A percentile compares a stretch with the other conserved stretches of the same genome.
Conservation (phyloP, 2,329 filamentous ascomycete species). For the Phialemoniopsis sp. region DNA sequence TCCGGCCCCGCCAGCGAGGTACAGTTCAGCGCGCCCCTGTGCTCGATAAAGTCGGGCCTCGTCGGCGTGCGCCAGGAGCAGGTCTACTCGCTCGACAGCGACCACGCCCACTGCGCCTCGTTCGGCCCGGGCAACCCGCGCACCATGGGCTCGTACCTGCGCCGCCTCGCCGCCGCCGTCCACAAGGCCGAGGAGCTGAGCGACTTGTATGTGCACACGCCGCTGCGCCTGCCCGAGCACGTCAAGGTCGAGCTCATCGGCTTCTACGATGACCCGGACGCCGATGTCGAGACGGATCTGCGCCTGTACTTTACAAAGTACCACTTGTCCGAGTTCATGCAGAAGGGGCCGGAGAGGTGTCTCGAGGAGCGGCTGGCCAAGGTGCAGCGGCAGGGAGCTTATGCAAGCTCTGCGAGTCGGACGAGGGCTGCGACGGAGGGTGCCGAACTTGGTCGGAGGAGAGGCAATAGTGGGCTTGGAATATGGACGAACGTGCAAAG, state of each 20-base stretch:
- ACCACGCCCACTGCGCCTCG: slow-evolving; percentile 50
- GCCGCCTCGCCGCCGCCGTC: slow-evolving; percentile 28
- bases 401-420: too few relatives aligned
- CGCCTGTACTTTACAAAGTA: slow-evolving; percentile 47
- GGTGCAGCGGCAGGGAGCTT: not conserved
- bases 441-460: slow-evolving; percentile 1
- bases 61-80: slow-evolving; percentile 46
- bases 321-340: slow-evolving; percentile 49
- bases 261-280: slow-evolving; percentile 53
- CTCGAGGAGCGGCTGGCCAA: slow-evolving; percentile 45
- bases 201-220: slow-evolving; percentile 30
- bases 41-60: slow-evolving; percentile 52
- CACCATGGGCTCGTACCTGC: slow-evolving; percentile 37
- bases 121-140: slow-evolving; percentile 46
- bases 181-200: slow-evolving; percentile 29
- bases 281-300: slow-evolving; percentile 29
- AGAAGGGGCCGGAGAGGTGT: slow-evolving; percentile 50
- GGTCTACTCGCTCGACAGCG: slow-evolving; percentile 48
- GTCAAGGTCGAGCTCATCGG: slow-evolving; percentile 55
- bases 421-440: too few relatives aligned
- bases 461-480: slow-evolving; percentile 12
- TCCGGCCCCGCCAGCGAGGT: slow-evolving; percentile 32
- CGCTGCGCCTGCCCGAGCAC: slow-evolving; percentile 43
- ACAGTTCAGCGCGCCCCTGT: slow-evolving; percentile 55
- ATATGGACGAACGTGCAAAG: slow-evolving; percentile 21